A percentile compares a stretch with the other conserved stretches of the same genome.
Conservation (phyloP, 495 filamentous ascomycete genomes). For the Aspergillus biplanus region DNA sequence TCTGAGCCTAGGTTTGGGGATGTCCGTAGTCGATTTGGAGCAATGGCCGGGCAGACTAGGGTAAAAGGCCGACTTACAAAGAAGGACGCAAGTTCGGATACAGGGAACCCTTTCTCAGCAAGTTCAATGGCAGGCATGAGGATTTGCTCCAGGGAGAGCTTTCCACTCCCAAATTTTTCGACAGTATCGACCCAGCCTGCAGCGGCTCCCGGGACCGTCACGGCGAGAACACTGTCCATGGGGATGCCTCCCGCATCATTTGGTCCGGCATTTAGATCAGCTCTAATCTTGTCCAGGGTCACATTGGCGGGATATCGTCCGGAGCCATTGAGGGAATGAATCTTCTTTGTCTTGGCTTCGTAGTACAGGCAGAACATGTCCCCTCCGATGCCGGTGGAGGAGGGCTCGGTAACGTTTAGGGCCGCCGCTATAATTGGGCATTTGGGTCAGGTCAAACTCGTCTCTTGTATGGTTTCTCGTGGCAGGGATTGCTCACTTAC, state of each 20-base stretch:
- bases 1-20: neutral
- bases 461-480: neutral
- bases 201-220: slow-evolving; percentile 86
- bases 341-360: slow-evolving; percentile 75
- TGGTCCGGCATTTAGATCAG: slow-evolving; percentile 68
- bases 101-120: slow-evolving; percentile 87
- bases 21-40: neutral
- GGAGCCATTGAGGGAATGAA: slow-evolving; percentile 88
- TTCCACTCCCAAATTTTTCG: slow-evolving; percentile 90
- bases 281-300: slow-evolving; percentile 69
- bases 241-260: slow-evolving; percentile 69
- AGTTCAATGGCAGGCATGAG: slow-evolving; percentile 83
- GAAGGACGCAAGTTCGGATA: slow-evolving; percentile 74
- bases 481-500: slow-evolving; percentile 34
- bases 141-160: slow-evolving; percentile 75
- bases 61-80: slow-evolving; percentile 59
- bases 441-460: neutral
- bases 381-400: slow-evolving; percentile 93
- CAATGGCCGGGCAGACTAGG: neutral
- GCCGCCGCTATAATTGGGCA: slow-evolving; percentile 62
- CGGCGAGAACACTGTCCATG: slow-evolving; percentile 74
- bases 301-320: slow-evolving; percentile 74
- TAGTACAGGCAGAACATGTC: slow-evolving; percentile 99
- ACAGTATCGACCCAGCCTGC: slow-evolving; percentile 94
- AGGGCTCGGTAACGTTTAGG: slow-evolving; percentile 91